Percentiles rank a stretch among this genome's conserved stretches.
These are phyloP conservation scores for Colletotrichum zoysiae DNA, from an alignment of 2,329 filamentous ascomycete species.

Conservation along the genomic window DNA sequence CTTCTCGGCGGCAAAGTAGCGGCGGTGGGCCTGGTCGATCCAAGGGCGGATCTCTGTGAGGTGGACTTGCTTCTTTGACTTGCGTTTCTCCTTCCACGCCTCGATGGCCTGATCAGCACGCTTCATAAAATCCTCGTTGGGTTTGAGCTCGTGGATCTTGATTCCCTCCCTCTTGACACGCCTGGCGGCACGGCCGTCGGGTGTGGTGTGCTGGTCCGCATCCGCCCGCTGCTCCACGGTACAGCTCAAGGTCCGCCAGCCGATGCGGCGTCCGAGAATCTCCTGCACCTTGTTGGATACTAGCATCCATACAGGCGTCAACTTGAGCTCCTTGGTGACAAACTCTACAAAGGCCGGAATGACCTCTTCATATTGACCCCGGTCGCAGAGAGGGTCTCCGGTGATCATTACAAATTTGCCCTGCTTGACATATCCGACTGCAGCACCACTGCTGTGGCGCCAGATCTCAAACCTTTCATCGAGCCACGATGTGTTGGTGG, in stretches of 20 bases:
- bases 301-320: conserved; percentile 91
- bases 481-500: conserved; percentile 93
- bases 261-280: conserved; percentile 81
- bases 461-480: conserved; percentile 91
- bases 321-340: conserved; percentile 74
- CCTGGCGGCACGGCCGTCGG: conserved; percentile 81
- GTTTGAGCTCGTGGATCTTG: conserved; percentile 79
- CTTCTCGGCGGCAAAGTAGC: conserved; percentile 86
- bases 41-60: conserved; percentile 91
- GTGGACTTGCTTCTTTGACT: conserved; percentile 85
- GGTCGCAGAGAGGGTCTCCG: conserved; percentile 88
- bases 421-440: conserved; percentile 84
- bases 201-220: conserved; percentile 76
- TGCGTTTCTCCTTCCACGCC: conserved; percentile 84
- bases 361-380: conserved; percentile 79
- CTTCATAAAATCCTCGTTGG: conserved; percentile 76
- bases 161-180: conserved; percentile 87
- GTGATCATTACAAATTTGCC: conserved; percentile 85
- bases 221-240: conserved; percentile 91
- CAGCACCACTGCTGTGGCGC: conserved; percentile 87
- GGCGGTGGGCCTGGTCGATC: conserved; percentile 84
- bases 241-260: conserved; percentile 90
- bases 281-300: conserved; percentile 84
- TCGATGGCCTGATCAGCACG: conserved; percentile 80
- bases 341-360: conserved; percentile 81